These are phyloP conservation scores for Candida yuanshanica DNA, from an alignment of 805 yeast genomes.

Conservation along the genomic window DNA sequence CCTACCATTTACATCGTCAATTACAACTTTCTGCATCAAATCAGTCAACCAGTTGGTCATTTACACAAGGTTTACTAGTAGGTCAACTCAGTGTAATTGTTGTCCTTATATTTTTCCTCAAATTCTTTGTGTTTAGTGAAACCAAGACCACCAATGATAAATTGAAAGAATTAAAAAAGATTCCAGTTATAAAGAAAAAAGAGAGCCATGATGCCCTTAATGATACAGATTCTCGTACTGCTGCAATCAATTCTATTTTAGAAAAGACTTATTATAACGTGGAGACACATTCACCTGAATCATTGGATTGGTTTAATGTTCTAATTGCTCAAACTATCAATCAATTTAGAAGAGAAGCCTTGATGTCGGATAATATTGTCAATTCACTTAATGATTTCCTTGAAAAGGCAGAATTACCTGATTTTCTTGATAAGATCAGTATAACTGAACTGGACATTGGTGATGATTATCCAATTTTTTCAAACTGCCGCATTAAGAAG, in stretches of 20 bases:
- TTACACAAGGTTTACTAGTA: constrained; percentile 66
- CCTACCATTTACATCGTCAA: constrained; percentile 30
- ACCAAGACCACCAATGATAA: constrained; percentile 29
- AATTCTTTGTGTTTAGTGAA: constrained; percentile 74
- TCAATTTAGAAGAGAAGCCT: constrained; percentile 85
- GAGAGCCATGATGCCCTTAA: constrained; percentile 7
- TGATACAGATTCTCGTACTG: constrained; percentile 18
- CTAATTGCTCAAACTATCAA: constrained; percentile 85
- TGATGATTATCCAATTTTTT: constrained; percentile 90
- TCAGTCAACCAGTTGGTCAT: constrained; percentile 44
- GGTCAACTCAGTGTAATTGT: constrained; percentile 72
- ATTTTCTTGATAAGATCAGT: constrained; percentile 68
- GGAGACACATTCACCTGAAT: constrained; percentile 78
- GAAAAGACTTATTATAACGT: constrained; percentile 94
- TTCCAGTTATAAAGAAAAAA: constrained; percentile 20
- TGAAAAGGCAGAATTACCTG: constrained; percentile 58
- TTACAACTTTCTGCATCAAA: constrained; percentile 20
- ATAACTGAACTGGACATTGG: constrained; percentile 90
- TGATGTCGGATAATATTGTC: constrained; percentile 76
- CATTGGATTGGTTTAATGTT: constrained; percentile 96
- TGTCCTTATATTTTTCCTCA: constrained; percentile 56
- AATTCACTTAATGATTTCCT: constrained; percentile 69
- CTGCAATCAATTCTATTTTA: constrained; percentile 44
- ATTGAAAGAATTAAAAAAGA: constrained; percentile 22
- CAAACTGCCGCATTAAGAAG: constrained; percentile 79